Evolutionary conservation across 306 rosid genomes (phyloP).

Genomic region (Dryas alaskensis): DNA sequence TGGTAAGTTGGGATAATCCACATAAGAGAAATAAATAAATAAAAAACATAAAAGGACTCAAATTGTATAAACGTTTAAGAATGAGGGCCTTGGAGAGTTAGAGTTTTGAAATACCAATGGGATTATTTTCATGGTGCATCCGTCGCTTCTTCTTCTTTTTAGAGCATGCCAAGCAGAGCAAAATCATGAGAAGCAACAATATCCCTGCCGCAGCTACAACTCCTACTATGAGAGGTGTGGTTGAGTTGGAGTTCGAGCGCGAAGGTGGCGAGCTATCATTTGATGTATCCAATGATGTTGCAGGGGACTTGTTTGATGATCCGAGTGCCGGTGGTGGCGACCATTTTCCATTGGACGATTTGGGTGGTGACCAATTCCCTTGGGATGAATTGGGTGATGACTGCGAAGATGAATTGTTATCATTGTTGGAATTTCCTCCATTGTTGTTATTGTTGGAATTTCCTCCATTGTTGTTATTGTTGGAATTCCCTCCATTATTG

Average conservation of each 20-base stretch:
- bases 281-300: neutral
- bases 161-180: conserved; percentile 24
- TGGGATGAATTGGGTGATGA: neutral
- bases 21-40: neutral
- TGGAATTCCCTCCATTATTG: neutral
- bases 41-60: neutral
- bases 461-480: neutral
- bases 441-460: neutral
- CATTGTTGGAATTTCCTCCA: neutral
- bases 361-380: conserved; percentile 9
- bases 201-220: conserved; percentile 48
- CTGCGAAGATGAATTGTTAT: neutral
- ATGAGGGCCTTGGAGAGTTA: neutral
- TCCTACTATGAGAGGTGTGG: conserved; percentile 40
- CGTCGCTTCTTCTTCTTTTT: conserved; percentile 45
- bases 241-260: neutral
- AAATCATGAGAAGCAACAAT: conserved; percentile 34
- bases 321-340: neutral
- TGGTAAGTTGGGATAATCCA: no score
- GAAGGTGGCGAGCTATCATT: neutral
- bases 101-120: conserved; percentile 23
- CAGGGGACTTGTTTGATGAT: neutral
- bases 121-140: conserved; percentile 27
- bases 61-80: neutral
- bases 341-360: neutral